These are phyloP conservation scores for Jamesozyma lodderae DNA, from an alignment of 805 yeast species.

Conservation along the genomic window DNA sequence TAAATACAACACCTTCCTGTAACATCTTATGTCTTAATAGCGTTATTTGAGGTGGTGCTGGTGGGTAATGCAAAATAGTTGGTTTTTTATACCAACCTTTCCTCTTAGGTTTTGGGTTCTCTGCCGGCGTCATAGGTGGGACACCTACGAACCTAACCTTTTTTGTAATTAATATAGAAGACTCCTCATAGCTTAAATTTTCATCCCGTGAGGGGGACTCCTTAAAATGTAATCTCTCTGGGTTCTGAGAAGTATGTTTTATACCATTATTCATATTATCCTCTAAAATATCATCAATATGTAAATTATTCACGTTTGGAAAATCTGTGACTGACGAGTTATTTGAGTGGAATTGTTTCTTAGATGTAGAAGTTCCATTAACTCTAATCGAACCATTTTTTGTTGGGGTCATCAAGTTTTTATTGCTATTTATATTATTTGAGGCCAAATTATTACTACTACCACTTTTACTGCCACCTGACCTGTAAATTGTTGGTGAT, in stretches of 20 bases:
- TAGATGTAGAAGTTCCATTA: not conserved
- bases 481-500: not conserved
- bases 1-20: slow-evolving; percentile 30
- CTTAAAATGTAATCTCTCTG: slow-evolving; percentile 1
- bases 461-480: not conserved
- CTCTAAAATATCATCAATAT: not conserved
- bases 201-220: not conserved
- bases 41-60: slow-evolving; percentile 20
- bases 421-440: not conserved
- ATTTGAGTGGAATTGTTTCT: too few relatives aligned
- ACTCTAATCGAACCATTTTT: not conserved
- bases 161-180: slow-evolving; percentile 13
- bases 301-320: not conserved
- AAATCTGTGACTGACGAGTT: too few relatives aligned
- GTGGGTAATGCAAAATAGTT: slow-evolving; percentile 28
- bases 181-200: too few relatives aligned
- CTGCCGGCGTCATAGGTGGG: slow-evolving; percentile 27
- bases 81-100: slow-evolving; percentile 33
- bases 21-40: slow-evolving; percentile 12
- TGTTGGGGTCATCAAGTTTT: not conserved
- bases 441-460: not conserved
- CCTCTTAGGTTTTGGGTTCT: slow-evolving; percentile 26
- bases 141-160: slow-evolving; percentile 31
- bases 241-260: not conserved
- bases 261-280: not conserved